phyloP scores from a whole-genome alignment of 345 rosid species.

The thale cress (Arabidopsis thaliana) region TAIR10.1 NC_003075.7:13001-13500 shows the following conservation, averaged over 20 bases:
- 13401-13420: slow-evolving; percentile 35
- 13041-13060: neutral
- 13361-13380: slow-evolving; percentile 21
- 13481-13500: neutral
- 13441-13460: neutral
- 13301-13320: neutral
- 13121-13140: neutral
- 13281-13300: slow-evolving; percentile 27
- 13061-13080: neutral
- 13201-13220: slow-evolving; percentile 38
- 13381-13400: slow-evolving; percentile 38
- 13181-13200: slow-evolving; percentile 27
- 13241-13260: slow-evolving; percentile 40
- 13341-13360: slow-evolving; percentile 25
- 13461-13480: neutral
- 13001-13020: neutral
- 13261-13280: slow-evolving; percentile 45
- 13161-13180: slow-evolving; percentile 34
- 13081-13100: neutral
- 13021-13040: slow-evolving; percentile 2
- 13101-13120: neutral
- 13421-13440: neutral
- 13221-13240: slow-evolving; percentile 27
- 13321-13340: neutral
- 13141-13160: neutral